These are phyloP conservation scores for Talaromyces sp. DNA, from an alignment of 2,329 filamentous ascomycete species.

Conservation along the genomic window DNA sequence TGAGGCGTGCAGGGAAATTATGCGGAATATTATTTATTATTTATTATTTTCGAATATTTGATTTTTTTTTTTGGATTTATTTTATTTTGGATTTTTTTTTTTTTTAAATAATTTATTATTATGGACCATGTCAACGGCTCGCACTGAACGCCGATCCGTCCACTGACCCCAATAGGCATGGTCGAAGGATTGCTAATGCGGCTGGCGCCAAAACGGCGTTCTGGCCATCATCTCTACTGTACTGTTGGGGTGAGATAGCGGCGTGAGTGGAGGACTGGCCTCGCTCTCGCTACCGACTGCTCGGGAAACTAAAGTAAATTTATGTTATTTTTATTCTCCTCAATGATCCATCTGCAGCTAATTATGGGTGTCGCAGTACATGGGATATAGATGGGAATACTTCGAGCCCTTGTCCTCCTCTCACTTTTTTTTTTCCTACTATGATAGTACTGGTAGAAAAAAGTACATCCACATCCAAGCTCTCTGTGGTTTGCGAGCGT, in stretches of 20 bases:
- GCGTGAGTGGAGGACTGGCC: background rate
- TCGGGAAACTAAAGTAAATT: constrained; percentile 2
- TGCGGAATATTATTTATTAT: background rate
- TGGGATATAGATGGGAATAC: background rate
- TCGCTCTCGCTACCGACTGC: constrained; percentile 1
- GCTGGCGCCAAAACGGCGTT: constrained; percentile 2
- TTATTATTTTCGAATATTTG: background rate
- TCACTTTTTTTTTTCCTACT: too few relatives aligned
- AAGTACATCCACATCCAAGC: constrained; percentile 11
- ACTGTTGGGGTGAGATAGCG: background rate
- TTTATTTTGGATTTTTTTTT: background rate
- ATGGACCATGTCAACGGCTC: background rate
- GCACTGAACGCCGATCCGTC: background rate
- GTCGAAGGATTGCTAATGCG: constrained; percentile 4
- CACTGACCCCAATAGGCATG: background rate
- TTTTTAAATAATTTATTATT: background rate
- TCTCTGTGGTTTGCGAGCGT: constrained; percentile 7
- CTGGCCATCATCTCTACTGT: background rate
- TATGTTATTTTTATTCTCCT: background rate
- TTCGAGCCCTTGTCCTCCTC: background rate
- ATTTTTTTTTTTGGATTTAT: background rate
- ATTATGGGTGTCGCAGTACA: background rate
- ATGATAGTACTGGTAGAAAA: too few relatives aligned
- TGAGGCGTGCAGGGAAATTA: constrained; percentile 6
- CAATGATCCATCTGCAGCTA: background rate